A percentile compares a stretch with the other conserved stretches of the same genome.
These are phyloP conservation scores for Polyporus arcularius DNA, from an alignment of 768 basidiomycete genomes.

Conservation along the genomic window DNA sequence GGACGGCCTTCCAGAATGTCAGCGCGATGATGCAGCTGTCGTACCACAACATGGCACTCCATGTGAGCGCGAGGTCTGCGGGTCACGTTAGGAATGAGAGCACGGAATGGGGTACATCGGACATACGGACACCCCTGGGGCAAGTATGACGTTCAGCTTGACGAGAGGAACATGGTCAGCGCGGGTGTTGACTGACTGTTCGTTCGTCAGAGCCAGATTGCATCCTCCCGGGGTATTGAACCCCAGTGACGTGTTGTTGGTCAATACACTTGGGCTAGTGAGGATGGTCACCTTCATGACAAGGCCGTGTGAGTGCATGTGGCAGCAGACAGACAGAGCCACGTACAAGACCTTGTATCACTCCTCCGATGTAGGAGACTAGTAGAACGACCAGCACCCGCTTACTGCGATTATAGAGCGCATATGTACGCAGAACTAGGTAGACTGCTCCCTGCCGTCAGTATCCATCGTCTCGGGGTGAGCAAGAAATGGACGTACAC, in stretches of 20 bases:
- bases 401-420: constrained; percentile 24
- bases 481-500: background rate
- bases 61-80: constrained; percentile 7
- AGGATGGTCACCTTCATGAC: background rate
- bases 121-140: too few relatives aligned
- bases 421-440: constrained; percentile 26
- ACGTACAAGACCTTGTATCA: constrained; percentile 7
- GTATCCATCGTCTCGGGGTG: background rate
- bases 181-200: constrained; percentile 1
- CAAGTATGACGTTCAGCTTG: too few relatives aligned
- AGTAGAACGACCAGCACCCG: constrained; percentile 14
- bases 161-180: too few relatives aligned
- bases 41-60: constrained; percentile 9
- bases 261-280: constrained; percentile 6
- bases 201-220: constrained; percentile 7
- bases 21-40: constrained; percentile 1
- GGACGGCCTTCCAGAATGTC: constrained; percentile 8
- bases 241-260: background rate
- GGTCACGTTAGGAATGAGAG: too few relatives aligned
- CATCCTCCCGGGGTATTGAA: background rate
- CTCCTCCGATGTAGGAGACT: constrained; percentile 6
- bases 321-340: background rate
- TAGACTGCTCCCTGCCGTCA: constrained; percentile 10
- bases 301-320: background rate
- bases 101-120: too few relatives aligned